Evolutionary conservation across 768 basidiomycete species (phyloP).

Genomic region (Infundibulicybe gibba): DNA sequence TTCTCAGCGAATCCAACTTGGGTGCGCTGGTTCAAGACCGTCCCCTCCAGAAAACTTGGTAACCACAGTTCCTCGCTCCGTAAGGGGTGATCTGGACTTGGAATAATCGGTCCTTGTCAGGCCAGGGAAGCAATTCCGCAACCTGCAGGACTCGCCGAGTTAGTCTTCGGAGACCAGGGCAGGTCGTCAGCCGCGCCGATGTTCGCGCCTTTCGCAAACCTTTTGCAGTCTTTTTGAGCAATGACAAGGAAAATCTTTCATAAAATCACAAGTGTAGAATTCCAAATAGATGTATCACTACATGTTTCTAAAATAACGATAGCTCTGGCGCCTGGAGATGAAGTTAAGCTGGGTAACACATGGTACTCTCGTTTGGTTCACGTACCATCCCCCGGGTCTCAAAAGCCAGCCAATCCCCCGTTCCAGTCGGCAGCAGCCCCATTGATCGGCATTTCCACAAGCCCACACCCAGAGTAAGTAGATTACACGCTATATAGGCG

Average conservation of each 20-base stretch:
- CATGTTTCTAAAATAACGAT: conserved; percentile 24
- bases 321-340: conserved; percentile 42
- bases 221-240: no score
- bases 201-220: conserved; percentile 76
- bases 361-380: conserved; percentile 9
- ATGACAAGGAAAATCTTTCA: no score
- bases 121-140: conserved; percentile 95
- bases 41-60: conserved; percentile 96
- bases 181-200: conserved; percentile 82
- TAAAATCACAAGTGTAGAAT: neutral
- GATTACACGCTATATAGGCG: conserved; percentile 68
- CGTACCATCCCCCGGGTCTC: conserved; percentile 74
- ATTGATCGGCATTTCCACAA: conserved; percentile 92
- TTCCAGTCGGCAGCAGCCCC: conserved; percentile 88
- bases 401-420: conserved; percentile 94
- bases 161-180: conserved; percentile 90
- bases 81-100: conserved; percentile 62
- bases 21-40: conserved; percentile 93
- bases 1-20: conserved; percentile 53
- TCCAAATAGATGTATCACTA: neutral
- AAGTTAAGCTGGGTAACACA: neutral
- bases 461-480: conserved; percentile 77
- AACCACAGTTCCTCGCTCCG: conserved; percentile 62
- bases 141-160: conserved; percentile 83
- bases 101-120: conserved; percentile 84